A percentile compares a stretch with the other conserved stretches of the same genome.
Conservation (phyloP, 2,329 filamentous ascomycete genomes). For the Aspergillus floridensis region DNA sequence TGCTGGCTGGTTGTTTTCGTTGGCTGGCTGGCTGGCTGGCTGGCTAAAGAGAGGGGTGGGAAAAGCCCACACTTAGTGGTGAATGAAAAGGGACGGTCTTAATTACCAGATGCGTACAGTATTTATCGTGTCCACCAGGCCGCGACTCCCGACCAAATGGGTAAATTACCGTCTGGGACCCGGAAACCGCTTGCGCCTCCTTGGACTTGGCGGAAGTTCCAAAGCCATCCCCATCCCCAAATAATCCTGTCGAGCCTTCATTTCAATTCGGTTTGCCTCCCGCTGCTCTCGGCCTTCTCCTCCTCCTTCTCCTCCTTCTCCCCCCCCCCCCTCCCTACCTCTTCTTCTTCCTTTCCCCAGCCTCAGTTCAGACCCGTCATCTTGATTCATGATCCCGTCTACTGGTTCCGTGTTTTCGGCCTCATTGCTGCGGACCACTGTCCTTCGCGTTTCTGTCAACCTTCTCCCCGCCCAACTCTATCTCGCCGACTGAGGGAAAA, state of each 20-base stretch:
- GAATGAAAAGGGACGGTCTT: conserved; percentile 1
- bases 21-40: background rate
- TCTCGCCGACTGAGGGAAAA: conserved; percentile 32
- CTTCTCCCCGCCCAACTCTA: conserved; percentile 31
- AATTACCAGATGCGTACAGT: conserved; percentile 9
- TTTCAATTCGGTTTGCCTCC: conserved; percentile 22
- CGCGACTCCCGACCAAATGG: conserved; percentile 15
- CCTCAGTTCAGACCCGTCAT: conserved; percentile 15
- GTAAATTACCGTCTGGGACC: conserved; percentile 28
- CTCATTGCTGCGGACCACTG: conserved; percentile 25
- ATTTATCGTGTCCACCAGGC: conserved; percentile 1
- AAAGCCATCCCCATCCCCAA: conserved; percentile 29
- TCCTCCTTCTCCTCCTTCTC: conserved; percentile 22
- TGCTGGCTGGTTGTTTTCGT: background rate
- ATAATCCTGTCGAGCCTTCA: conserved; percentile 23
- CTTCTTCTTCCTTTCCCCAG: conserved; percentile 20
- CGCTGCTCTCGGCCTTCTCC: conserved; percentile 17
- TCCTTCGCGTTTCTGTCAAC: conserved; percentile 25
- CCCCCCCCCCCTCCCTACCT: conserved; percentile 20
- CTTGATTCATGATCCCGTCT: conserved; percentile 32
- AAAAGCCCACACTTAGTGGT: background rate
- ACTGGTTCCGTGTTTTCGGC: conserved; percentile 21
- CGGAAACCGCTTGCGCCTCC: conserved; percentile 34
- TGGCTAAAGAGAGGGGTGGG: too few species aligned
- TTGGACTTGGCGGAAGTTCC: conserved; percentile 34